These are phyloP conservation scores for Exsudoporus frostii DNA, from an alignment of 768 basidiomycete genomes.

Conservation along the genomic window DNA sequence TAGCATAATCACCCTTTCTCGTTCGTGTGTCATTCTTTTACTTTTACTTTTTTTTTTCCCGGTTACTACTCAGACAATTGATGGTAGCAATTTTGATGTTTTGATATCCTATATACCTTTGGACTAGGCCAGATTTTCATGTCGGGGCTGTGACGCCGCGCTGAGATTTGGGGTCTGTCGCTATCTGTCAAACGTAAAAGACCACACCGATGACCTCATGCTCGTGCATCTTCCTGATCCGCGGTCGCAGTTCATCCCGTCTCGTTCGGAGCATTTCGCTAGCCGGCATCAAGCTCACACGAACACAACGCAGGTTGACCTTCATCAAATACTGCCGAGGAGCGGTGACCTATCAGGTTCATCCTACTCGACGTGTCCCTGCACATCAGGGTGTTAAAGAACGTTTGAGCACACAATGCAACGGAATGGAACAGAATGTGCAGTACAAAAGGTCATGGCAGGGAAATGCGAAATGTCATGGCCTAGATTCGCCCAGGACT, in stretches of 20 bases:
- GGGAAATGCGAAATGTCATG: not conserved
- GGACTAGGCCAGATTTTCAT: not conserved
- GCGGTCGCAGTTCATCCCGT: not conserved
- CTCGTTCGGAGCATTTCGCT: not conserved
- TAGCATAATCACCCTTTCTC: slow-evolving; percentile 22
- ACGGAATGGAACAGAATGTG: not conserved
- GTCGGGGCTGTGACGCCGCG: not conserved
- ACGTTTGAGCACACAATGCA: not conserved
- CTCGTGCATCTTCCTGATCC: slow-evolving; percentile 6
- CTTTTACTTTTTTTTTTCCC: no score
- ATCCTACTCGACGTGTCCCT: not conserved
- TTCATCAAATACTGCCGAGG: not conserved
- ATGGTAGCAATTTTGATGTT: slow-evolving; percentile 3
- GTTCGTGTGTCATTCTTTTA: slow-evolving; percentile 27
- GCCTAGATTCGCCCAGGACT: not conserved
- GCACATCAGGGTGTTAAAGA: not conserved
- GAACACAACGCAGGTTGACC: not conserved
- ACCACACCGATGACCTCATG: not conserved
- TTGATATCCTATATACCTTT: slow-evolving; percentile 6
- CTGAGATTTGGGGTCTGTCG: not conserved
- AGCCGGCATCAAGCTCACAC: not conserved
- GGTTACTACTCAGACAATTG: slow-evolving; percentile 8
- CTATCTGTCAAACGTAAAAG: no score
- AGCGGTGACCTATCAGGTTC: not conserved
- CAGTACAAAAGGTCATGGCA: not conserved